phyloP scores from a whole-genome alignment of 305 asterid genomes.

The Solanum chacoense region DNA sequence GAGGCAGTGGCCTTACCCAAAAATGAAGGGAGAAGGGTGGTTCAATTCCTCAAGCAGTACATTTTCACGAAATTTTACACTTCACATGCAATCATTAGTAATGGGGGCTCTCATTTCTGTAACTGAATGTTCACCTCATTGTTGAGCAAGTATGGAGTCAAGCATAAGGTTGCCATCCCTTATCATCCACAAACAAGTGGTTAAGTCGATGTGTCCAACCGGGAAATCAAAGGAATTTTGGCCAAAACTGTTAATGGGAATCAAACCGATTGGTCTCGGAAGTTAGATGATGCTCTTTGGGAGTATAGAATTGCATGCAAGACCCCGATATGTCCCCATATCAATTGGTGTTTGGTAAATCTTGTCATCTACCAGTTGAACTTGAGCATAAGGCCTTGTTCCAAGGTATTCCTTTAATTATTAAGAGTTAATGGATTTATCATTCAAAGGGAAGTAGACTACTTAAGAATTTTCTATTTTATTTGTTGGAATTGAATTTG shows the following conservation, averaged over 20 bases:
- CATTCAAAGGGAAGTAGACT: too few species aligned
- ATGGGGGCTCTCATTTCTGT: neutral
- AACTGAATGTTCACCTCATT: neutral
- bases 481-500: too few species aligned
- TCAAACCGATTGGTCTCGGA: neutral
- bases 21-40: neutral
- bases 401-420: too few species aligned
- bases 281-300: neutral
- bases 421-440: too few species aligned
- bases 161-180: neutral
- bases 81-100: neutral
- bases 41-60: neutral
- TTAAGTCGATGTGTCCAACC: neutral
- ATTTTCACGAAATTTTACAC: neutral
- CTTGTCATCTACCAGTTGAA: neutral
- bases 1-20: neutral
- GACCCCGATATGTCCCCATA: neutral
- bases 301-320: neutral
- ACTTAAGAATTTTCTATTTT: too few species aligned
- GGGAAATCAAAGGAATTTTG: neutral
- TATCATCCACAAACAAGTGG: neutral
- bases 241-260: neutral
- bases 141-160: neutral
- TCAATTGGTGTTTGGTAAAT: neutral
- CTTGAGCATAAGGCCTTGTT: neutral